phyloP scores from a whole-genome alignment of 2,329 filamentous ascomycete genomes.

The Blastomyces percursus region DNA sequence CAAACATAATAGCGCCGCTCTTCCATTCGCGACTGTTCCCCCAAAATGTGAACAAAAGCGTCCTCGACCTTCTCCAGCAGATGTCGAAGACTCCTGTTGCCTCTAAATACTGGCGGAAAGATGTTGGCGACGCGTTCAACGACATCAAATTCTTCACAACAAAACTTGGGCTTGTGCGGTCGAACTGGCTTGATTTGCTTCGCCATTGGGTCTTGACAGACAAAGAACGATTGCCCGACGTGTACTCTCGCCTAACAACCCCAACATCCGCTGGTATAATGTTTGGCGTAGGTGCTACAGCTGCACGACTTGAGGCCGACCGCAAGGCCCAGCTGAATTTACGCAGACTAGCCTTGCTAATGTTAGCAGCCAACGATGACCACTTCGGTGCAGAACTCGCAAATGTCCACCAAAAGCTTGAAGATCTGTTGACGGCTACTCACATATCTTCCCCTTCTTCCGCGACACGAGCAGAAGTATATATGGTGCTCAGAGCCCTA shows the following conservation, averaged over 20 bases:
- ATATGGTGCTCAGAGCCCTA: conserved; percentile 74
- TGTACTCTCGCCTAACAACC: conserved; percentile 65
- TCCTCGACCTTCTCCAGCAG: conserved; percentile 63
- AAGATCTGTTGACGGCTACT: conserved; percentile 75
- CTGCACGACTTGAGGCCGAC: conserved; percentile 87
- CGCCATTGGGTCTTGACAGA: conserved; percentile 76
- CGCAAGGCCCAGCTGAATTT: conserved; percentile 84
- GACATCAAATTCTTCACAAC: conserved; percentile 76
- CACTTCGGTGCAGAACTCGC: conserved; percentile 68
- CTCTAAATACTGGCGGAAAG: conserved; percentile 86
- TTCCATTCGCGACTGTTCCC: conserved; percentile 80
- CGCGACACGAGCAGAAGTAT: conserved; percentile 75
- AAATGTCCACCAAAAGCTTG: conserved; percentile 66
- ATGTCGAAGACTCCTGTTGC: conserved; percentile 66
- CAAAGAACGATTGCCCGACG: conserved; percentile 76
- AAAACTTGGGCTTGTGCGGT: conserved; percentile 52
- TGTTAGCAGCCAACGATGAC: conserved; percentile 67
- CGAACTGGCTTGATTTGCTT: conserved; percentile 71
- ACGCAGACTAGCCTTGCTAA: conserved; percentile 65
- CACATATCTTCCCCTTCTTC: conserved; percentile 85
- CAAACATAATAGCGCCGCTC: conserved; percentile 68
- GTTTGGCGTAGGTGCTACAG: conserved; percentile 94
- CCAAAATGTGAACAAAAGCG: conserved; percentile 62
- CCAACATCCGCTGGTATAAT: conserved; percentile 93
- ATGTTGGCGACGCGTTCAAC: conserved; percentile 83